Conservation (phyloP, 306 rosid species). For the Trifolium repens region DNA sequence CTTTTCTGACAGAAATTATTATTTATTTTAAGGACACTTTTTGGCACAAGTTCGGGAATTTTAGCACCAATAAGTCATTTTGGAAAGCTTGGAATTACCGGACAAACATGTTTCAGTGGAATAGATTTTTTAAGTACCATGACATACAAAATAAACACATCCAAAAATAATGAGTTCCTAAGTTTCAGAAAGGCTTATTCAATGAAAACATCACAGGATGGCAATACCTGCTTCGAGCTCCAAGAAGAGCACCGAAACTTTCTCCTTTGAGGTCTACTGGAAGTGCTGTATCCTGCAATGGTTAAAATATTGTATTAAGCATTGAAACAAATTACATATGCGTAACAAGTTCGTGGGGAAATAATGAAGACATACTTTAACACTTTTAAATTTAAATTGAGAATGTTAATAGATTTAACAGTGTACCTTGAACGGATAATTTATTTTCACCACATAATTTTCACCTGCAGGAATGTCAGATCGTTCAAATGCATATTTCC, state of each 20-base stretch:
- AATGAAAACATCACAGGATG: conserved; percentile 34
- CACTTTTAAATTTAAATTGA: conserved; percentile 7
- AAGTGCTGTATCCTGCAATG: conserved; percentile 74
- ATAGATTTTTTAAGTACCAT: not conserved
- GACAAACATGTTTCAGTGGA: conserved; percentile 12
- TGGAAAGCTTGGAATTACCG: conserved; percentile 2
- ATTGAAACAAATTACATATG: conserved; percentile 11
- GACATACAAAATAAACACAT: conserved; percentile 20
- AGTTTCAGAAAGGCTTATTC: conserved; percentile 26
- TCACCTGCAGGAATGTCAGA: conserved; percentile 84
- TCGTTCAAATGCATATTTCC: conserved; percentile 90
- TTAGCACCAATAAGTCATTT: not conserved
- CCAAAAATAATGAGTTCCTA: conserved; percentile 2
- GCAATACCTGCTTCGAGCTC: conserved; percentile 81
- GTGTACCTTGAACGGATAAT: conserved; percentile 86
- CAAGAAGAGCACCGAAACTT: conserved; percentile 69
- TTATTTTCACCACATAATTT: conserved; percentile 82
- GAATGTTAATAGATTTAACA: conserved; percentile 33
- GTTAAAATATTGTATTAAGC: conserved; percentile 8
- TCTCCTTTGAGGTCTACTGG: conserved; percentile 80
- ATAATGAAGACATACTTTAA: conserved; percentile 25
- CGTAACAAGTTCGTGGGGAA: not conserved
- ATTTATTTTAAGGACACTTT: conserved; percentile 23
- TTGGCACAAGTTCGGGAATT: not conserved
- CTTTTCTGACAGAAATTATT: conserved; percentile 19